phyloP scores from a whole-genome alignment of 768 basidiomycete species.

The Tylopilus cervinicoccineus region DNA sequence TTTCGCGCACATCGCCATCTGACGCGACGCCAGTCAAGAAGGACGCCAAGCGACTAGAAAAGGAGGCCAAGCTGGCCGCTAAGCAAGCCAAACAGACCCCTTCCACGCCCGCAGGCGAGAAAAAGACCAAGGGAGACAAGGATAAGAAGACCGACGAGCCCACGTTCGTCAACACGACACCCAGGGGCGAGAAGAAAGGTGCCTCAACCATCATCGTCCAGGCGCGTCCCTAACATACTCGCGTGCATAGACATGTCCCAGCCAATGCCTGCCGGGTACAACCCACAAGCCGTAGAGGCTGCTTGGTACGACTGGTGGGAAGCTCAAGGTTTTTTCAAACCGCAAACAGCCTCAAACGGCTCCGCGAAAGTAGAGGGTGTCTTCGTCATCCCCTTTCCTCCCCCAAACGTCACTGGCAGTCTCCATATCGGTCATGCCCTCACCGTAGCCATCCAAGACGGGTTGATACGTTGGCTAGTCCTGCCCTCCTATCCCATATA shows the following conservation, averaged over 20 bases:
- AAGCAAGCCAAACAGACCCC: slow-evolving; percentile 46
- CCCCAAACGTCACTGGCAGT: slow-evolving; percentile 95
- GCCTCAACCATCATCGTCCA: slow-evolving; percentile 1
- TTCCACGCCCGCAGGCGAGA: slow-evolving; percentile 44
- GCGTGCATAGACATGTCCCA: slow-evolving; percentile 64
- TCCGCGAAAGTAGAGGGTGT: slow-evolving; percentile 56
- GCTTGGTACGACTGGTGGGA: slow-evolving; percentile 99
- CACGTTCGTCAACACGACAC: slow-evolving; percentile 85
- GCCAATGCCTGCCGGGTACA: slow-evolving; percentile 91
- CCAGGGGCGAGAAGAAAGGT: slow-evolving; percentile 94
- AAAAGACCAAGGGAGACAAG: slow-evolving; percentile 74
- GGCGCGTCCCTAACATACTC: neutral
- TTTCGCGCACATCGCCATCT: neutral
- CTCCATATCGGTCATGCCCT: slow-evolving; percentile 95
- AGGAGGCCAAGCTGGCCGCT: slow-evolving; percentile 73
- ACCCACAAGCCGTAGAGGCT: slow-evolving; percentile 90
- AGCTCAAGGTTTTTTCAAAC: slow-evolving; percentile 85
- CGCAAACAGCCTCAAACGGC: slow-evolving; percentile 56
- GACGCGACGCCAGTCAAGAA: slow-evolving; percentile 59
- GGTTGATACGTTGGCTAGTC: slow-evolving; percentile 79
- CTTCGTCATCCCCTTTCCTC: slow-evolving; percentile 88
- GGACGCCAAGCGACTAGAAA: slow-evolving; percentile 77
- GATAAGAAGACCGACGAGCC: slow-evolving; percentile 65
- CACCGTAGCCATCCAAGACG: slow-evolving; percentile 88
- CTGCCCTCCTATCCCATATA: neutral